Percentiles rank a stretch among this genome's conserved stretches.
These are phyloP conservation scores for Plasmodium coatneyi DNA, from an alignment of 169 alveolate genomes.

Conservation along the genomic window DNA sequence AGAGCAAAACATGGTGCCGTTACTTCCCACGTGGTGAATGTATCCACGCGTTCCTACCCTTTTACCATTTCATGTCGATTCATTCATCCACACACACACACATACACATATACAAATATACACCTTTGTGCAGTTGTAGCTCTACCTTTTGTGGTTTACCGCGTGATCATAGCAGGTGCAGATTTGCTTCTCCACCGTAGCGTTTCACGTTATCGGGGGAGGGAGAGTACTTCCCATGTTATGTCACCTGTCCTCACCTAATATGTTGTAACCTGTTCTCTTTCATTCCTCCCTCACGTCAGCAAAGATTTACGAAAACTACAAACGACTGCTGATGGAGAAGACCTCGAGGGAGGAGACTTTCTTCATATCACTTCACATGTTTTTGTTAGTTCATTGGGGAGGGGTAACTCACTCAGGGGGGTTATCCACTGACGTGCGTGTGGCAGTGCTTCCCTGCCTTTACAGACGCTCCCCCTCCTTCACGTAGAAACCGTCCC, in stretches of 20 bases:
- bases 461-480: background rate
- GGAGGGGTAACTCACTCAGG: background rate
- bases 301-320: conserved; percentile 24
- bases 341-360: conserved; percentile 15
- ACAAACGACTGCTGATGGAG: conserved; percentile 53
- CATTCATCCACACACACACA: background rate
- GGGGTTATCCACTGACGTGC: background rate
- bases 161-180: conserved; percentile 30
- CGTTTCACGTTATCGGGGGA: background rate
- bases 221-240: background rate
- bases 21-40: background rate
- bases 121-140: conserved; percentile 5
- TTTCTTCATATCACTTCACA: background rate
- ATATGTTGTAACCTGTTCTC: background rate
- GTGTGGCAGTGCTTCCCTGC: background rate
- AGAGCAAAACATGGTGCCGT: background rate
- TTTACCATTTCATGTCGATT: background rate
- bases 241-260: background rate
- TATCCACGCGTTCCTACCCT: too few relatives aligned
- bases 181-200: background rate
- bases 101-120: too few relatives aligned
- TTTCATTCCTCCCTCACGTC: background rate
- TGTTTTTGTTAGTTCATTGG: conserved; percentile 15
- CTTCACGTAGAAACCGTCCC: background rate
- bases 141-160: conserved; percentile 30